These are phyloP conservation scores for Mollisiaceae sp. DNA, from an alignment of 2,329 filamentous ascomycete genomes.

Conservation along the genomic window DNA sequence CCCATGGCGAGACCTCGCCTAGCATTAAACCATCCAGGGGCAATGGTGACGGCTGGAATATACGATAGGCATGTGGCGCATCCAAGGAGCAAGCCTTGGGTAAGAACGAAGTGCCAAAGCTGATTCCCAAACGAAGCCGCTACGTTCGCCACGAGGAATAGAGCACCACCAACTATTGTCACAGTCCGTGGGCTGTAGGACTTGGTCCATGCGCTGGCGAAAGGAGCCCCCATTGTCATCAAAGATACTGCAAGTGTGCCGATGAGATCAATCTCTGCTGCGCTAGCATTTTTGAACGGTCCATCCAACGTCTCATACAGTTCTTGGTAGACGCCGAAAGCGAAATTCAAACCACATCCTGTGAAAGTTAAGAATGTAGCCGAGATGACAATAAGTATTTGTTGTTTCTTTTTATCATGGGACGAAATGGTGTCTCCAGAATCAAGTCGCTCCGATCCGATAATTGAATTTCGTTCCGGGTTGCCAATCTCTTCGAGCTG, in stretches of 20 bases:
- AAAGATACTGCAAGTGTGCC: conserved; percentile 45
- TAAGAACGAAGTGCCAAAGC: conserved; percentile 36
- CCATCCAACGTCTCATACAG: conserved; percentile 45
- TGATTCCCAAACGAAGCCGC: conserved; percentile 43
- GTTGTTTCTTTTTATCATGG: background rate
- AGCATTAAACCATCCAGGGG: conserved; percentile 47
- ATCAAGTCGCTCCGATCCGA: background rate
- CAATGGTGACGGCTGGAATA: conserved; percentile 46
- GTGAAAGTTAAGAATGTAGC: conserved; percentile 7
- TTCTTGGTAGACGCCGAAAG: conserved; percentile 48
- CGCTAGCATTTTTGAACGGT: conserved; percentile 45
- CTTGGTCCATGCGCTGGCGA: conserved; percentile 44
- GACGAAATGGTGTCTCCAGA: background rate
- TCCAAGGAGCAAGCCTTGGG: conserved; percentile 47
- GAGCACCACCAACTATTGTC: conserved; percentile 40
- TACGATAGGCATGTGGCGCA: conserved; percentile 47
- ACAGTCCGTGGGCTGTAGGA: conserved; percentile 42
- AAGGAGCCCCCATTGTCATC: conserved; percentile 45
- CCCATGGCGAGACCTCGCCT: conserved; percentile 47
- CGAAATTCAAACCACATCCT: conserved; percentile 42
- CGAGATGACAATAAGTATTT: background rate
- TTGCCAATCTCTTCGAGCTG: background rate
- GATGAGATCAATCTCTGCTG: conserved; percentile 47
- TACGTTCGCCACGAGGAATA: conserved; percentile 42
- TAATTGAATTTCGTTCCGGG: background rate